Evolutionary conservation across 1,139 yeast species (phyloP).

Genomic region (Debaryomyces singareniensis): DNA sequence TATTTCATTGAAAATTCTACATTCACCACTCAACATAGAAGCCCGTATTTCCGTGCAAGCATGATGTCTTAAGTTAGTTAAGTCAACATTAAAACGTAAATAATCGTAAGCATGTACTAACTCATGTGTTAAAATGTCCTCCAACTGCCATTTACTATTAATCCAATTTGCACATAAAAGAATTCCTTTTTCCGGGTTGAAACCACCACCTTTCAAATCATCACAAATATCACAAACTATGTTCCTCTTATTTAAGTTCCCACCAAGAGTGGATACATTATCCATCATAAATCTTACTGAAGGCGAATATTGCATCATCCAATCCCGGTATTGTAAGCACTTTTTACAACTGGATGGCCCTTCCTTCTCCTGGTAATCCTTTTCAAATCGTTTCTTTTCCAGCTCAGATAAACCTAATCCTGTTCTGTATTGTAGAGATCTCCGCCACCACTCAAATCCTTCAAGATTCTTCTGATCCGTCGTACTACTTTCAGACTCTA

Average conservation of each 20-base stretch:
- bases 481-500: too few species aligned
- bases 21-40: constrained; percentile 88
- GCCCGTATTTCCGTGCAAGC: constrained; percentile 98
- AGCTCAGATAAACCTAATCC: constrained; percentile 57
- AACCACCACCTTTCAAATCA: constrained; percentile 87
- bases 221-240: constrained; percentile 83
- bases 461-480: constrained; percentile 13
- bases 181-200: constrained; percentile 84
- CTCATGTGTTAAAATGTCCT: constrained; percentile 89
- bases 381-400: constrained; percentile 54
- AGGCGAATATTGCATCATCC: constrained; percentile 79
- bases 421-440: constrained; percentile 65
- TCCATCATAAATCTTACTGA: constrained; percentile 84
- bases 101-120: constrained; percentile 91
- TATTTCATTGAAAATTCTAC: constrained; percentile 84
- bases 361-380: constrained; percentile 44
- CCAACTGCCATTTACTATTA: constrained; percentile 72
- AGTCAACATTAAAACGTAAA: constrained; percentile 78
- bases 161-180: constrained; percentile 82
- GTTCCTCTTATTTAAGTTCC: constrained; percentile 36
- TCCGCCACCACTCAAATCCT: constrained; percentile 81
- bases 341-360: constrained; percentile 49
- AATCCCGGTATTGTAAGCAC: constrained; percentile 71
- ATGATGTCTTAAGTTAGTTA: constrained; percentile 80
- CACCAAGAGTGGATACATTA: constrained; percentile 69